These are phyloP conservation scores for Sporothrix schenckii DNA, from an alignment of 2,329 filamentous ascomycete species.

Conservation along the genomic window DNA sequence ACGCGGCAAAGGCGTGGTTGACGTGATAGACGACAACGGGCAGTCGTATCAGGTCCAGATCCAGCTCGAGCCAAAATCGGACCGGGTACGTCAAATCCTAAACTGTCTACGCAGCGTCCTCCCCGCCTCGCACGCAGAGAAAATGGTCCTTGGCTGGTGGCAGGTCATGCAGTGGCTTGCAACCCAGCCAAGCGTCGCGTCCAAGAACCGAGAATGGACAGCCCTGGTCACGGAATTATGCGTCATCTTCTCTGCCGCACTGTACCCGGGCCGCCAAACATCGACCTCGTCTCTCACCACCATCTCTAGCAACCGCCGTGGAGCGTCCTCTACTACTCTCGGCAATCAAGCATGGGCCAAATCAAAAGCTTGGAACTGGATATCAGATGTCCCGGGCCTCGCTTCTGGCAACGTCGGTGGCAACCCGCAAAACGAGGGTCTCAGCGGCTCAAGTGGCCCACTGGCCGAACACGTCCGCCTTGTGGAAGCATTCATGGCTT, in stretches of 20 bases:
- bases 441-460: conserved; percentile 37
- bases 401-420: conserved; percentile 38
- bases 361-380: conserved; percentile 38
- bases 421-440: background rate
- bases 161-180: conserved; percentile 71
- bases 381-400: conserved; percentile 39
- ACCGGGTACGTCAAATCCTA: conserved; percentile 64
- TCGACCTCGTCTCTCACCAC: conserved; percentile 19
- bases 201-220: conserved; percentile 68
- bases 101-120: conserved; percentile 66
- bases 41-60: conserved; percentile 68
- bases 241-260: conserved; percentile 56
- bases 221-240: conserved; percentile 66
- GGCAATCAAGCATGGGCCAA: conserved; percentile 1
- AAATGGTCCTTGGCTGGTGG: conserved; percentile 71
- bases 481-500: conserved; percentile 67
- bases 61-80: conserved; percentile 65
- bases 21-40: conserved; percentile 65
- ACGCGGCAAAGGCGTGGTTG: conserved; percentile 63
- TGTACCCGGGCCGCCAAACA: background rate
- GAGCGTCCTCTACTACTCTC: background rate
- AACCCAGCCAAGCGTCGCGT: conserved; percentile 41
- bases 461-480: conserved; percentile 58
- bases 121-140: conserved; percentile 61
- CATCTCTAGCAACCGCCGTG: conserved; percentile 3